Base-by-base conservation (phyloP, 2,329 filamentous ascomycete species). In the Metarhizium sp. region DNA sequence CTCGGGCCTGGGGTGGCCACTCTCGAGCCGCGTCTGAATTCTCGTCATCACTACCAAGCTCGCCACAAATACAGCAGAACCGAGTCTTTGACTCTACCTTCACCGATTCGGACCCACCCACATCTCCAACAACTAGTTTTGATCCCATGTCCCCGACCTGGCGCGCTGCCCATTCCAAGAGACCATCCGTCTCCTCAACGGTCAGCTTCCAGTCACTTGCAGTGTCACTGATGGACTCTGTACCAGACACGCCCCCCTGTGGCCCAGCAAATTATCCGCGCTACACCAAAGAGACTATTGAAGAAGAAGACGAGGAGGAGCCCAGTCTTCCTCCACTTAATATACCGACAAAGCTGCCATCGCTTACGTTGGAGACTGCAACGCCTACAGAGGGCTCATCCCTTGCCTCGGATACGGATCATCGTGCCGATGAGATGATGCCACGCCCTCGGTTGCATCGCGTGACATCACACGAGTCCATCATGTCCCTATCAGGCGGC, bases 401-500 rank as follows among this genome's bases (percentile, higher is more conserved):
- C 1, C 64, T 42, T 29, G 18, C 14, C 13, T 10, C 66, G 20
- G 63, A 65, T 10, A 67, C 66, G 3, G 64, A 67, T 46, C 61
- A 57, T 46, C 70, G 62, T 52, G 64, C 64, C 59, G 69, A 68
- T 49, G 71, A 70, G 53, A 68, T 59, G 59, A 69, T 64, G 61
- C 71, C 73, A 61, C 69, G 68, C 55, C 74, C 72, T 53, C 69
- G 71, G 2, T 70, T 92, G 4, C 87, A 82, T 45, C 85, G 87
- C 36, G 78, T 84, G 2, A 67, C 84, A 2, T 96, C 92, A 1
- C 90, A 95, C 62, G 92, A 96, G 67, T 95, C 90, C 18, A 85
- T 96, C 58, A 81, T 96, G 61, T 96, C 92, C 0, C 80, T 96
- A 2, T 83, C 86, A 0, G 91, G 90, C 4, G 91, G 91, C 2